Evolutionary conservation across 345 rosid species (phyloP), one percentile per base, ranked within the genome.

Genomic region (Arabidopsis suecica): DNA sequence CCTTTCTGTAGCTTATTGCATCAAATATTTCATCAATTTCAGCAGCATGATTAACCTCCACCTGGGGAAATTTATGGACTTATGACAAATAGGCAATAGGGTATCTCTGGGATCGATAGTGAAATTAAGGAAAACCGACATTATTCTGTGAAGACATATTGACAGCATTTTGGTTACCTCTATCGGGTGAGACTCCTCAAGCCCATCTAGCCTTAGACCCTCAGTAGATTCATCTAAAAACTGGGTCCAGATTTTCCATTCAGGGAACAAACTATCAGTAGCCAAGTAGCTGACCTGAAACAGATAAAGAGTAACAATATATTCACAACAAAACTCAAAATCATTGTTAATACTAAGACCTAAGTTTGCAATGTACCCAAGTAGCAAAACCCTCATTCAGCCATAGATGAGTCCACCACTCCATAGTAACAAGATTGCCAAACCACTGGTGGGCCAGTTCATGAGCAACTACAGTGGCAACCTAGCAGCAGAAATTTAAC

Each of bases 361-460:
- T 30, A 76, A 69, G 61, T 14, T 65, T 59, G 62, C 22, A 79
- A 56, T 36, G 48, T 92, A 95, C 99, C 99, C 99, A 95, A 44
- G 99, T 95, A 42, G 99, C 99, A 85, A 95, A 95, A 73, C 99
- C 99, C 83, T 95, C 99, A 73, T 95, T 95, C 58, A 92, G 87
- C 99, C 99, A 95, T 66, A 95, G 83, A 80, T 95, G 90, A 1
- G 99, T 95, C 98, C 99, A 95, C 99, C 99, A 95, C 79, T 95
- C 97, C 99, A 95, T 95, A 54, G 99, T 92, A 64, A 95, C 98
- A 77, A 95, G 97, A 85, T 95, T 92, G 28, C 98, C 99, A 82
- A 95, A 95, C 99, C 98, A 95, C 81, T 95, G 98, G 78, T 95
- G 99, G 56, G 98, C 99, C 50, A 95, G 85, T 80, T 95, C 99